Percentiles rank a stretch among this genome's conserved stretches.
These are phyloP conservation scores for Fraxinus anomala DNA, from an alignment of 257 asterid species.

Conservation along the genomic window DNA sequence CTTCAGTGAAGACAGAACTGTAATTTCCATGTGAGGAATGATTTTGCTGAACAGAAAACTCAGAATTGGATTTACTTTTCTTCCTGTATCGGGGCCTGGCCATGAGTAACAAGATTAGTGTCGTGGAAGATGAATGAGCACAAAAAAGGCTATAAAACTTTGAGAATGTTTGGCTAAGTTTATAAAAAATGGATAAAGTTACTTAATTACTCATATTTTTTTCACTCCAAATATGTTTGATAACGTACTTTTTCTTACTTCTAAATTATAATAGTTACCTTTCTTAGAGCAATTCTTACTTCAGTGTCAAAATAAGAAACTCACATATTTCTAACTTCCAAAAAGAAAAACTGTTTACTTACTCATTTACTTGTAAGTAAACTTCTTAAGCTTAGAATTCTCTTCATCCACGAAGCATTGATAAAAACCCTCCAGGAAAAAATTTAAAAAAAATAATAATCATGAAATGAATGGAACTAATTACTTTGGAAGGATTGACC, in stretches of 20 bases:
- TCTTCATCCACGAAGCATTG: not conserved
- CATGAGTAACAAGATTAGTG: slow-evolving; percentile 30
- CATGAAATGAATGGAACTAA: not conserved
- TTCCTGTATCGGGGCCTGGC: slow-evolving; percentile 81
- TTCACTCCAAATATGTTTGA: not conserved
- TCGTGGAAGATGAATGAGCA: not conserved
- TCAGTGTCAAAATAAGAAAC: not conserved
- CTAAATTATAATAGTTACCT: not conserved
- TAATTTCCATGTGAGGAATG: slow-evolving; percentile 47
- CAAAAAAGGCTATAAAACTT: not conserved
- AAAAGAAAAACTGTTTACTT: too few species aligned
- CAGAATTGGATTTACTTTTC: slow-evolving; percentile 49
- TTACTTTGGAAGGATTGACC: slow-evolving; percentile 92
- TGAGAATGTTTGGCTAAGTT: not conserved
- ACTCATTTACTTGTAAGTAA: not conserved
- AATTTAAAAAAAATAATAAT: not conserved
- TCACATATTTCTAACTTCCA: not conserved
- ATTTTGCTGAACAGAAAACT: slow-evolving; percentile 48
- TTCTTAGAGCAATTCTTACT: not conserved
- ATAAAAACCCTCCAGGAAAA: not conserved
- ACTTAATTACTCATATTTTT: not conserved
- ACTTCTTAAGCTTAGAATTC: not conserved
- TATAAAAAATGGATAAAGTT: too few species aligned
- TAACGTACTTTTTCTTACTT: not conserved
- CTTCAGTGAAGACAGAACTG: slow-evolving; percentile 48